phyloP scores from a whole-genome alignment of 176 grass and related monocot genomes.

The Phyllostachys edulis region DNA sequence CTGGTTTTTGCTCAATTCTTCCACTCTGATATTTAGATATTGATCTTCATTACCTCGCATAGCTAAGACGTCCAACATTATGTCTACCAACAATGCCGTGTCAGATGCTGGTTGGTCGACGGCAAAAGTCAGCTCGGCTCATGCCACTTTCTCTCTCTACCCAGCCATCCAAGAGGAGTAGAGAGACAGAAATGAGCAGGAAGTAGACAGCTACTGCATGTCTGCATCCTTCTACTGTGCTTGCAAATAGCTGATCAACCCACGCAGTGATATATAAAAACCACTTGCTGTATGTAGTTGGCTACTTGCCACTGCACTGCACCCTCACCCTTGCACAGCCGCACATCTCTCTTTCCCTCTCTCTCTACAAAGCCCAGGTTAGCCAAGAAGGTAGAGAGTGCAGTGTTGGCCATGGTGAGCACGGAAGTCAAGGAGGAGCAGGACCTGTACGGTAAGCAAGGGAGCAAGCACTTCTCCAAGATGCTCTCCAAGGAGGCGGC shows the following conservation, averaged over 20 bases:
- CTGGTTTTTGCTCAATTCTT: too few relatives aligned
- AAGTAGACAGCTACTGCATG: not conserved
- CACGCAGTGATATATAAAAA: conserved; percentile 4
- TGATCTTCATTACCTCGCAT: too few relatives aligned
- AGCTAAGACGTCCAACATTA: not conserved
- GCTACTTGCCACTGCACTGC: conserved; percentile 19
- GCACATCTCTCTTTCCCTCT: not conserved
- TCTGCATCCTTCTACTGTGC: not conserved
- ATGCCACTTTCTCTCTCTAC: not conserved
- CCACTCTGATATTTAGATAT: too few relatives aligned
- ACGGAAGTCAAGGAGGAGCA: conserved; percentile 3
- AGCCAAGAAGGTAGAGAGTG: not conserved
- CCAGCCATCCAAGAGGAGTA: not conserved
- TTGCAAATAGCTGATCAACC: not conserved
- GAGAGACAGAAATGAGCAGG: conserved; percentile 11
- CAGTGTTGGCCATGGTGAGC: conserved; percentile 37
- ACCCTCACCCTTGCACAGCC: not conserved
- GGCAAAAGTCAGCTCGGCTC: conserved; percentile 34
- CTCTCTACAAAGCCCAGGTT: not conserved
- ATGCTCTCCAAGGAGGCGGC: conserved; percentile 56
- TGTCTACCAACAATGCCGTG: conserved; percentile 21
- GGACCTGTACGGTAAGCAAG: conserved; percentile 1
- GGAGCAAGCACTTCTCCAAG: conserved; percentile 42
- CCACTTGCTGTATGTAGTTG: not conserved
- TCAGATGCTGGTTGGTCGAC: conserved; percentile 26